Evolutionary conservation across 2,329 filamentous ascomycete species (phyloP).

Genomic region (Verruconis gallopava): DNA sequence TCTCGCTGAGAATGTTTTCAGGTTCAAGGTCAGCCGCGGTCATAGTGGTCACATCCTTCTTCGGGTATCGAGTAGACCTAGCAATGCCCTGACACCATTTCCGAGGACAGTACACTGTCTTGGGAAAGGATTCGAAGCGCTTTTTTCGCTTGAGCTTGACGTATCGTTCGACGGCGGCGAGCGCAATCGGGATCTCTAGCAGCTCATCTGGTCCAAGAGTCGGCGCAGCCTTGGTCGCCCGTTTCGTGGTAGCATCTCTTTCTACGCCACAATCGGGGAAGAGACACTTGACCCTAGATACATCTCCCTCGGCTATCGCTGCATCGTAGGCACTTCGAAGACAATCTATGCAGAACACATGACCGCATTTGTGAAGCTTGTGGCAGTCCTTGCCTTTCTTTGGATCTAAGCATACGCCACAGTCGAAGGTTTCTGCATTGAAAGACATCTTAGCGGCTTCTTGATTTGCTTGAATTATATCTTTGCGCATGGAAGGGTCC

Average conservation of each 20-base stretch:
- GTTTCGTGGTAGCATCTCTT: constrained; percentile 20
- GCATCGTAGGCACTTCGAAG: constrained; percentile 81
- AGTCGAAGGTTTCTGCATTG: constrained; percentile 74
- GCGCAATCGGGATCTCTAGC: constrained; percentile 35
- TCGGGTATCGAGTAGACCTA: constrained; percentile 38
- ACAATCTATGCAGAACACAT: constrained; percentile 85
- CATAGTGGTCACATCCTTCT: constrained; percentile 2
- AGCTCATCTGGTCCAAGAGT: constrained; percentile 74
- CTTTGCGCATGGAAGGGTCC: constrained; percentile 30
- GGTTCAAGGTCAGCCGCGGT: constrained; percentile 25
- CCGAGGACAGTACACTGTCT: constrained; percentile 83
- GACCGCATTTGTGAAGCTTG: constrained; percentile 66
- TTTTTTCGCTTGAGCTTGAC: constrained; percentile 85
- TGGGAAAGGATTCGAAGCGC: constrained; percentile 80
- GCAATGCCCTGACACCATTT: constrained; percentile 88
- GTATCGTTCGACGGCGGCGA: constrained; percentile 69
- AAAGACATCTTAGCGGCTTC: constrained; percentile 63
- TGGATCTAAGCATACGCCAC: constrained; percentile 78
- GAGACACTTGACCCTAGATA: constrained; percentile 68
- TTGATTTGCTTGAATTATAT: constrained; percentile 64
- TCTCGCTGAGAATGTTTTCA: constrained; percentile 12
- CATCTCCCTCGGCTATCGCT: constrained; percentile 74
- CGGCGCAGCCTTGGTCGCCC: constrained; percentile 46
- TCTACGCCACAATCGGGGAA: constrained; percentile 65
- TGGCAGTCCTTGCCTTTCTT: constrained; percentile 80